Conservation (phyloP, 352 stramenopile species). For the Pythium folliculosum region DNA sequence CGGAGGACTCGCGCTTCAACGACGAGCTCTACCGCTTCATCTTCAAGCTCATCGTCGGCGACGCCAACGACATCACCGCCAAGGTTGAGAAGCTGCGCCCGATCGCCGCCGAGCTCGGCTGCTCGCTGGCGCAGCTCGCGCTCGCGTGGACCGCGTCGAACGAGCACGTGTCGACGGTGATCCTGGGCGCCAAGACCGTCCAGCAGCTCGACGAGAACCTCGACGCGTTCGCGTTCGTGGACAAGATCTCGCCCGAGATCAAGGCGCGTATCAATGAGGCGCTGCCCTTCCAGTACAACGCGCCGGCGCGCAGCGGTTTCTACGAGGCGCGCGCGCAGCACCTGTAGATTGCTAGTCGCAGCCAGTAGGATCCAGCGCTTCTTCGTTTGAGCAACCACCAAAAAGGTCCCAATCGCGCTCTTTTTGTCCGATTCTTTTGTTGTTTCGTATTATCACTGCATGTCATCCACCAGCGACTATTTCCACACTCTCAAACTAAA, state of each 20-base stretch:
- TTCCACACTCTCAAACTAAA: no score
- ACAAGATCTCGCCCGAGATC: slow-evolving; percentile 47
- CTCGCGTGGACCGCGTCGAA: slow-evolving; percentile 51
- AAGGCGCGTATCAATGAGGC: slow-evolving; percentile 49
- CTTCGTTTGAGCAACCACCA: no score
- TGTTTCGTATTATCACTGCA: no score
- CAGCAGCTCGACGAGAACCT: slow-evolving; percentile 59
- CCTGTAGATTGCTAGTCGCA: slow-evolving; percentile 2
- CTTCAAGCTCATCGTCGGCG: slow-evolving; percentile 20
- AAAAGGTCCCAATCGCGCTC: no score
- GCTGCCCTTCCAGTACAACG: slow-evolving; percentile 33
- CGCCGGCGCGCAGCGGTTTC: slow-evolving; percentile 13
- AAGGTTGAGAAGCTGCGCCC: slow-evolving; percentile 33
- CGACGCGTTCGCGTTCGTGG: slow-evolving; percentile 37
- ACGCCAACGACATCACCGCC: slow-evolving; percentile 19
- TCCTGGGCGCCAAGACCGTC: slow-evolving; percentile 45
- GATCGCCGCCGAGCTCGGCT: slow-evolving; percentile 39
- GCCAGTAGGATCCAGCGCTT: no score
- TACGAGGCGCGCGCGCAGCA: slow-evolving; percentile 12
- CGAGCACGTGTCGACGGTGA: slow-evolving; percentile 42
- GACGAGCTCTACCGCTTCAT: slow-evolving; percentile 29
- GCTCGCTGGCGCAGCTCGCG: slow-evolving; percentile 42
- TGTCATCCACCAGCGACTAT: no score
- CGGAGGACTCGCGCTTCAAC: slow-evolving; percentile 31
- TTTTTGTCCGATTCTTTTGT: no score